Conservation (phyloP, 345 rosid genomes). For the Corymbia maculata region DNA sequence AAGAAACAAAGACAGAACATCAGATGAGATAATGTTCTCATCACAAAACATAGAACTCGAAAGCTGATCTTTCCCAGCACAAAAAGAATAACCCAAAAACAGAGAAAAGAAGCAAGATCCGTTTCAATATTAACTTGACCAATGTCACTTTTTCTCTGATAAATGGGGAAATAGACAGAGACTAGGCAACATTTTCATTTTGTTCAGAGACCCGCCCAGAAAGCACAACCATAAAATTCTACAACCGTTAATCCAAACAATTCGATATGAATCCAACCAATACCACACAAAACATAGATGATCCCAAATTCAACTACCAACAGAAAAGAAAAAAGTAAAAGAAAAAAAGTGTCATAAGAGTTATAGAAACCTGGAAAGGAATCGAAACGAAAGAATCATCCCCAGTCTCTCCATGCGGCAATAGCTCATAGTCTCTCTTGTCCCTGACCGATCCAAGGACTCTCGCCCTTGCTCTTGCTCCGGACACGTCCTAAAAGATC, state of each 20-base stretch:
- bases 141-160: neutral
- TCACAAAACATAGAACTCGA: neutral
- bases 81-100: neutral
- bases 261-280: neutral
- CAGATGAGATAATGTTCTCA: neutral
- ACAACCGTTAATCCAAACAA: neutral
- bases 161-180: neutral
- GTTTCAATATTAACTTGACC: neutral
- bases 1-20: neutral
- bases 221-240: neutral
- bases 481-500: conserved; percentile 4
- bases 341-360: neutral
- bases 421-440: conserved; percentile 2
- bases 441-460: conserved; percentile 15
- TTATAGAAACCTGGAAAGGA: conserved; percentile 42
- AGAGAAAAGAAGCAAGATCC: neutral
- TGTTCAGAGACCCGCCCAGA: neutral
- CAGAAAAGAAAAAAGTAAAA: neutral
- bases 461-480: conserved; percentile 3
- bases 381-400: conserved; percentile 30
- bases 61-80: neutral
- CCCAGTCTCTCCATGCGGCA: conserved; percentile 32
- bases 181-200: neutral
- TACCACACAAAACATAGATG: neutral
- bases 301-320: neutral